These are phyloP conservation scores for Pleurotus salmoneostramineus DNA, from an alignment of 768 basidiomycete species.

Conservation along the genomic window DNA sequence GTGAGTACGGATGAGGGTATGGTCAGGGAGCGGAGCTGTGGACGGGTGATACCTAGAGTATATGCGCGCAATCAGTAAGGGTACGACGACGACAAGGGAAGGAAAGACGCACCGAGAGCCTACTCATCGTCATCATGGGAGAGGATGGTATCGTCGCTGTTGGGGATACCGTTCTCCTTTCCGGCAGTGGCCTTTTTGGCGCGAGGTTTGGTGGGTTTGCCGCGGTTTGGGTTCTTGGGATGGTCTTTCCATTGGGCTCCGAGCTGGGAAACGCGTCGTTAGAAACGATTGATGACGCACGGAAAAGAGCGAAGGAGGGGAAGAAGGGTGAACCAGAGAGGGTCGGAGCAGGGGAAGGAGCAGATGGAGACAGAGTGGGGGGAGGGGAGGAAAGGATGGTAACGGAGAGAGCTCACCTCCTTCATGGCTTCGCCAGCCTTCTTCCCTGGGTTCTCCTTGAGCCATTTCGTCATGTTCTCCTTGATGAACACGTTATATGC, in stretches of 20 bases:
- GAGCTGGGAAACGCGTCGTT: constrained; percentile 33
- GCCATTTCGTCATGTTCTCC: constrained; percentile 54
- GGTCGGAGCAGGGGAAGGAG: neutral
- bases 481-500: constrained; percentile 59
- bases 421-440: constrained; percentile 51
- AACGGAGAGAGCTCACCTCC: constrained; percentile 23
- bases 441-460: constrained; percentile 43
- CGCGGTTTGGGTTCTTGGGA: constrained; percentile 63
- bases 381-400: neutral
- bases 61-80: too few species aligned
- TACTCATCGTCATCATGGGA: neutral
- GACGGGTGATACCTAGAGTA: too few species aligned
- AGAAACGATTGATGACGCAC: neutral
- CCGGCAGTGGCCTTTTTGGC: constrained; percentile 6
- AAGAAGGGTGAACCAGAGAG: neutral
- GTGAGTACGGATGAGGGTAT: too few species aligned
- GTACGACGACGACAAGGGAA: too few species aligned
- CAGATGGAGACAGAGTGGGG: neutral
- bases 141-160: constrained; percentile 5
- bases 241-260: constrained; percentile 53
- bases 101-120: neutral
- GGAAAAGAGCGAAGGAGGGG: neutral
- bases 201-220: constrained; percentile 30
- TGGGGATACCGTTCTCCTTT: neutral
- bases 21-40: too few species aligned